Percentiles rank a stretch among this genome's conserved stretches.
Conservation (phyloP, 2,329 filamentous ascomycete species). For the Coleophoma cylindrospora region DNA sequence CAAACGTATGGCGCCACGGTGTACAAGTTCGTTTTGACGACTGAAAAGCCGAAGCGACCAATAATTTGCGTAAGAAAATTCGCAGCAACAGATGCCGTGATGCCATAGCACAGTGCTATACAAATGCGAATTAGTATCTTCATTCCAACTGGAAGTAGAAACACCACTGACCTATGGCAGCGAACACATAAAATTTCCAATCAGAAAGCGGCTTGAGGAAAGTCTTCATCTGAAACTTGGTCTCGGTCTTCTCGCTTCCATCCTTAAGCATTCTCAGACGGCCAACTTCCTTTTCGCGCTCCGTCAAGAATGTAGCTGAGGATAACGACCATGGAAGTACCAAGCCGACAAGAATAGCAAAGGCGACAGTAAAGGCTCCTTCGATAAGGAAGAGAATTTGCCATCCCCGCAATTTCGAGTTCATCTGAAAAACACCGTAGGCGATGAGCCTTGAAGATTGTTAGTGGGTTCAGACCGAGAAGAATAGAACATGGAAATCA, state of each 20-base stretch:
- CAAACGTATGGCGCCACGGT: conserved; percentile 73
- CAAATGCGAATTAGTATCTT: not conserved
- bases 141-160: conserved; percentile 26
- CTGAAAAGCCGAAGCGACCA: conserved; percentile 35
- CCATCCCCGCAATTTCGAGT: conserved; percentile 47
- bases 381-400: conserved; percentile 60
- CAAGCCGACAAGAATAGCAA: not conserved
- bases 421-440: conserved; percentile 19
- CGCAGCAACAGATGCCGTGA: not conserved
- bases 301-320: not conserved
- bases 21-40: conserved; percentile 64
- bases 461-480: not conserved
- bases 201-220: not conserved
- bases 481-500: not conserved
- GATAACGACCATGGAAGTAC: not conserved
- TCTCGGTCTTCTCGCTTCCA: not conserved
- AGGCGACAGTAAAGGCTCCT: conserved; percentile 10
- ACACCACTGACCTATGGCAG: not conserved
- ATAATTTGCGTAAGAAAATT: conserved; percentile 46
- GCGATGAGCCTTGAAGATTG: not conserved
- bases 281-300: not conserved
- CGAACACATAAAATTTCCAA: not conserved
- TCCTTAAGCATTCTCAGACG: not conserved
- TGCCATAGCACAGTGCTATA: not conserved
- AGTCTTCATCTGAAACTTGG: not conserved